These are phyloP conservation scores for Ilyonectria destructans DNA, from an alignment of 2,329 filamentous ascomycete species.

Conservation along the genomic window DNA sequence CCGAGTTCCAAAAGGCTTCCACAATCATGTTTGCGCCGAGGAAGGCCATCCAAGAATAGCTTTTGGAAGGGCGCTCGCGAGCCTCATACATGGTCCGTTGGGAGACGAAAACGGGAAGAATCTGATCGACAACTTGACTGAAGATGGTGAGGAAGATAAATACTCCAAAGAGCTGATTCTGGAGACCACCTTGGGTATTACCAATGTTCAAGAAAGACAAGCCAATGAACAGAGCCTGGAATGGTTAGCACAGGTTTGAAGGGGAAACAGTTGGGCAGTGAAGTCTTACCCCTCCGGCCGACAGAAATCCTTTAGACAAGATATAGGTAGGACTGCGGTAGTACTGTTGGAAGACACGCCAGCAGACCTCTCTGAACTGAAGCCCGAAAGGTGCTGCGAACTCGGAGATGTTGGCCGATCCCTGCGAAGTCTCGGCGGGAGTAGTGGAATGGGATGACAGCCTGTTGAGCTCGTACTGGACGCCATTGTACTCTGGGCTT, in stretches of 20 bases:
- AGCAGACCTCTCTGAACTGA: neutral
- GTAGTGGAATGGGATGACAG: neutral
- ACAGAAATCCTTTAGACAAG: neutral
- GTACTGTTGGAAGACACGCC: neutral
- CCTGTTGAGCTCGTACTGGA: neutral
- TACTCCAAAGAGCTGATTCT: slow-evolving; percentile 79
- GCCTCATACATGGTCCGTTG: slow-evolving; percentile 79
- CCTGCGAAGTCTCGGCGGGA: neutral
- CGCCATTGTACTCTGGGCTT: neutral
- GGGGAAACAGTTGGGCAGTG: too few species aligned
- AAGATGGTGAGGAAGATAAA: slow-evolving; percentile 82
- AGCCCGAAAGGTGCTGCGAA: neutral
- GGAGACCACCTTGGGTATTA: slow-evolving; percentile 74
- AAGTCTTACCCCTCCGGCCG: neutral
- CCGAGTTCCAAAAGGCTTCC: slow-evolving; percentile 29
- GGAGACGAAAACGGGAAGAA: slow-evolving; percentile 79
- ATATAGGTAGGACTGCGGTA: neutral
- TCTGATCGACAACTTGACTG: slow-evolving; percentile 73
- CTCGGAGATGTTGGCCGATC: neutral
- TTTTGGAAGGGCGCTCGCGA: slow-evolving; percentile 75
- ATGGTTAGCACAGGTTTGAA: too few species aligned
- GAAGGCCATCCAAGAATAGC: slow-evolving; percentile 78
- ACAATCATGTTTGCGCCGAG: slow-evolving; percentile 62
- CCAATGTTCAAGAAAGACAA: slow-evolving; percentile 76
- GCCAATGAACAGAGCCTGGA: slow-evolving; percentile 72